Evolutionary conservation across 805 yeast species (phyloP).

Genomic region (Yarrowia hollandica): DNA sequence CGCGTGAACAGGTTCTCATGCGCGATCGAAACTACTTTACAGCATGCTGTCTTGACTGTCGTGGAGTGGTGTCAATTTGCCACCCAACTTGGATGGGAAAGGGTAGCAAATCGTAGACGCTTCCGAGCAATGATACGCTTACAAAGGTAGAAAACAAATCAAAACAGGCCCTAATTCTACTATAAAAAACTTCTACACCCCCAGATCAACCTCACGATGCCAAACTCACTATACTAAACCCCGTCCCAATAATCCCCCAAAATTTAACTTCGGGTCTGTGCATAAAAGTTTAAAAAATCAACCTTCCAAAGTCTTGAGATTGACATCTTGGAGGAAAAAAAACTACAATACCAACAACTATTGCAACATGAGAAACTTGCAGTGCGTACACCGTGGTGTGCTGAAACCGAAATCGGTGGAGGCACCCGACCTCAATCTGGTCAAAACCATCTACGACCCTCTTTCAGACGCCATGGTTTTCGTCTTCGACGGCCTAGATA

Average conservation of each 20-base stretch:
- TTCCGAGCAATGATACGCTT: too few species aligned
- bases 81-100: too few species aligned
- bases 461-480: constrained; percentile 71
- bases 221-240: too few species aligned
- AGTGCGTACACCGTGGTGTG: constrained; percentile 35
- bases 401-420: constrained; percentile 54
- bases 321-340: not conserved
- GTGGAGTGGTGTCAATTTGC: not conserved
- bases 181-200: too few species aligned
- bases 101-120: too few species aligned
- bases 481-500: constrained; percentile 55
- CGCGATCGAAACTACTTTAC: constrained; percentile 16
- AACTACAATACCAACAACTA: not conserved
- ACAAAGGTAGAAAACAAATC: too few species aligned
- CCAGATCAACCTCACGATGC: too few species aligned
- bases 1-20: constrained; percentile 17
- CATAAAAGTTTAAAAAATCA: constrained; percentile 15
- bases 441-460: constrained; percentile 62
- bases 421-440: constrained; percentile 63
- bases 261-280: not conserved
- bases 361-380: constrained; percentile 36
- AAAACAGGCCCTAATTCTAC: too few species aligned
- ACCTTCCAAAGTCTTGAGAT: constrained; percentile 1
- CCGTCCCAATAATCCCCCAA: not conserved
- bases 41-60: not conserved